phyloP scores from a whole-genome alignment of 768 basidiomycete genomes.

The Stropharia rugosoannulata region DNA sequence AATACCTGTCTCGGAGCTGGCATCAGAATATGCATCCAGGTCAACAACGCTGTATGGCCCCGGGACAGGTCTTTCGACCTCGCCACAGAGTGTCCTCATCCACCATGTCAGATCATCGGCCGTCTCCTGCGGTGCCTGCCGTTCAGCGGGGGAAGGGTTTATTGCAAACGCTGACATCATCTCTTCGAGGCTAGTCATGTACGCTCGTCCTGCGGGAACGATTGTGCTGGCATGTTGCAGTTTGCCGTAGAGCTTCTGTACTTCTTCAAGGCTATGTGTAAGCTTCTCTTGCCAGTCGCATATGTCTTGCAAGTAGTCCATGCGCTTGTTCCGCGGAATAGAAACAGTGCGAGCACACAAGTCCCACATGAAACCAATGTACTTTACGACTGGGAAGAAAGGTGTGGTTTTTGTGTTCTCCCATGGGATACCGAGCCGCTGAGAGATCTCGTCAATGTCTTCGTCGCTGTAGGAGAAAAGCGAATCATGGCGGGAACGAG shows the following conservation, averaged over 20 bases:
- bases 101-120: too few relatives aligned
- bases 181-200: constrained; percentile 37
- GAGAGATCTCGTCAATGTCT: constrained; percentile 33
- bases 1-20: too few relatives aligned
- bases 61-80: too few relatives aligned
- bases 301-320: constrained; percentile 26
- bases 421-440: constrained; percentile 20
- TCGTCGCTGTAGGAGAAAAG: constrained; percentile 2
- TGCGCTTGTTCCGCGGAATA: constrained; percentile 10
- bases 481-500: constrained; percentile 2
- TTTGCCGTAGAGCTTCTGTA: constrained; percentile 37
- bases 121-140: too few relatives aligned
- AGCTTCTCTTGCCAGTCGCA: constrained; percentile 18
- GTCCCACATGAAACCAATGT: constrained; percentile 28
- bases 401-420: constrained; percentile 14
- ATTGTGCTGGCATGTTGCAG: constrained; percentile 32
- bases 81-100: too few relatives aligned
- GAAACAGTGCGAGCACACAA: constrained; percentile 14
- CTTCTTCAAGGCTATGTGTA: constrained; percentile 30
- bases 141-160: too few relatives aligned
- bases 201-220: constrained; percentile 31
- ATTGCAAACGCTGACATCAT: too few relatives aligned
- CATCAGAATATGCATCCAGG: too few relatives aligned
- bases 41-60: too few relatives aligned
- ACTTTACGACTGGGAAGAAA: constrained; percentile 13